These are phyloP conservation scores for Sanghuangporus baumii DNA, from an alignment of 1,284 basidiomycete genomes.

Conservation along the genomic window DNA sequence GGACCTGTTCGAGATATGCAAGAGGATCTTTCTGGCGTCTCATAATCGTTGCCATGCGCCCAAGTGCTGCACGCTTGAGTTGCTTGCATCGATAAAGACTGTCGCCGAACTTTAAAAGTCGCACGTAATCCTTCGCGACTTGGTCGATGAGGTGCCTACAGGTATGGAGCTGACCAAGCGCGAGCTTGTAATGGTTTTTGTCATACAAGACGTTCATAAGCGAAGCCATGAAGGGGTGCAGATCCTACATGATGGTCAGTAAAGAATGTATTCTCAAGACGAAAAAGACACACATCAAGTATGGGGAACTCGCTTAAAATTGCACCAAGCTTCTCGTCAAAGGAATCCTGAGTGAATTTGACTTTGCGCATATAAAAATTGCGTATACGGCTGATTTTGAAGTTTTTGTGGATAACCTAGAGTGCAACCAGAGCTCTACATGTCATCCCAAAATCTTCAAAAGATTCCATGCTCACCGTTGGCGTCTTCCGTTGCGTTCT, in stretches of 20 bases:
- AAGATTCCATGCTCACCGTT: conserved; percentile 53
- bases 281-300: conserved; percentile 68
- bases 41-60: conserved; percentile 98
- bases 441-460: not conserved
- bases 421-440: not conserved
- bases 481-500: conserved; percentile 97
- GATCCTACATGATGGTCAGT: conserved; percentile 52
- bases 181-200: conserved; percentile 98
- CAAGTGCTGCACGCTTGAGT: conserved; percentile 90
- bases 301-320: conserved; percentile 97
- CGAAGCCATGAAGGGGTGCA: conserved; percentile 92
- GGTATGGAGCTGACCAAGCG: conserved; percentile 90
- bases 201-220: conserved; percentile 96
- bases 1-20: conserved; percentile 94
- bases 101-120: conserved; percentile 94
- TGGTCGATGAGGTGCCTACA: conserved; percentile 92
- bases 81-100: conserved; percentile 95
- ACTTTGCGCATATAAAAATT: conserved; percentile 99
- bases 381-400: conserved; percentile 95
- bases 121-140: conserved; percentile 92
- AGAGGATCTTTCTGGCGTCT: conserved; percentile 93
- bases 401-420: conserved; percentile 95
- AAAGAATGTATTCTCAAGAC: not conserved
- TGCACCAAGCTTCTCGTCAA: conserved; percentile 93
- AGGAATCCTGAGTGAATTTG: conserved; percentile 97